Conservation (phyloP, 257 asterid genomes). For the Nicotiana obtusifolia region DNA sequence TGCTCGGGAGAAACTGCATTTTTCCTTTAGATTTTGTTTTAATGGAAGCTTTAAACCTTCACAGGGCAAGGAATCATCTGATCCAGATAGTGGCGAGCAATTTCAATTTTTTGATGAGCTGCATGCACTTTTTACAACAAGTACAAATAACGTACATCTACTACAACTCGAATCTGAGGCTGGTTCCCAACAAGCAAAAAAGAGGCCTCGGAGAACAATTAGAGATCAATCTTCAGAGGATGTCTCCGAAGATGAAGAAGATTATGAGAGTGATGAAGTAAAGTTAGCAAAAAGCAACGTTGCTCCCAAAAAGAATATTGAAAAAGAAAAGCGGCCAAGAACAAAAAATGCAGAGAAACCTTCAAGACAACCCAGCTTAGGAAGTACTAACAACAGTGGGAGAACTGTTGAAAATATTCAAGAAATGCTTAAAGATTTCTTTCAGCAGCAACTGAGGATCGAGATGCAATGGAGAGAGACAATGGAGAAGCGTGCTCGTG, state of each 20-base stretch:
- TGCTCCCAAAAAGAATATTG: slow-evolving; percentile 26
- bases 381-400: not conserved
- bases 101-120: slow-evolving; percentile 54
- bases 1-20: not conserved
- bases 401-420: slow-evolving; percentile 16
- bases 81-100: slow-evolving; percentile 28
- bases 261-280: slow-evolving; percentile 26
- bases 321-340: slow-evolving; percentile 27
- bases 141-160: slow-evolving; percentile 29
- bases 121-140: slow-evolving; percentile 40
- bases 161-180: slow-evolving; percentile 21
- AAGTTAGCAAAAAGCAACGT: slow-evolving; percentile 14
- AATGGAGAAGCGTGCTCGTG: slow-evolving; percentile 44
- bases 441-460: slow-evolving; percentile 52
- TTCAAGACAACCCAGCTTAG: slow-evolving; percentile 12
- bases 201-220: slow-evolving; percentile 20
- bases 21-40: not conserved
- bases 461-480: slow-evolving; percentile 61
- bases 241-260: slow-evolving; percentile 22
- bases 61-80: slow-evolving; percentile 47
- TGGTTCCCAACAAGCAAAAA: slow-evolving; percentile 24
- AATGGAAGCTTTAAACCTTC: slow-evolving; percentile 4
- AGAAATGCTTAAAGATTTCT: slow-evolving; percentile 41
- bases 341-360: slow-evolving; percentile 7
- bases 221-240: slow-evolving; percentile 35